These are phyloP conservation scores for Pseudonectria buxi DNA, from an alignment of 2,329 filamentous ascomycete genomes.

Conservation along the genomic window DNA sequence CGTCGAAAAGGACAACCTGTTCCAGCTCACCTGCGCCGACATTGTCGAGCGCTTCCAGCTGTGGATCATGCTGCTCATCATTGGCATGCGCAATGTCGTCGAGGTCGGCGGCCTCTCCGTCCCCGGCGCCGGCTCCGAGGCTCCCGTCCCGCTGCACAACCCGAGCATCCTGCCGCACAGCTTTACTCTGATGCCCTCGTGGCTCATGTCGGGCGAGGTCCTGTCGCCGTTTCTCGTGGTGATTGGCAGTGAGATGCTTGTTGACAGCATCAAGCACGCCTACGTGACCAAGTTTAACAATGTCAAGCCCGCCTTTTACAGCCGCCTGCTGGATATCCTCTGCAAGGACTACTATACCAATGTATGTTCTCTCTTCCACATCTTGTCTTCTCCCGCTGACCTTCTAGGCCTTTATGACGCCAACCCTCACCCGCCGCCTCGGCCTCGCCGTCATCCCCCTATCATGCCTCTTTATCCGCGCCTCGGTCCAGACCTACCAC, in stretches of 20 bases:
- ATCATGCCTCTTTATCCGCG: conserved; percentile 90
- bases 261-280: conserved; percentile 94
- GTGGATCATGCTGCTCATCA: conserved; percentile 95
- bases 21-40: conserved; percentile 93
- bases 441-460: conserved; percentile 88
- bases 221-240: conserved; percentile 91
- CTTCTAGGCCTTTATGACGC: conserved; percentile 73
- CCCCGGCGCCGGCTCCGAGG: conserved; percentile 45
- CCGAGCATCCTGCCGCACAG: conserved; percentile 79
- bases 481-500: conserved; percentile 91
- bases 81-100: conserved; percentile 91
- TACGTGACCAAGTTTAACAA: conserved; percentile 99
- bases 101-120: conserved; percentile 82
- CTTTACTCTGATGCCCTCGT: conserved; percentile 82
- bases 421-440: conserved; percentile 81
- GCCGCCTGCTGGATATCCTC: conserved; percentile 82
- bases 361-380: conserved; percentile 38
- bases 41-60: conserved; percentile 96
- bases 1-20: conserved; percentile 95
- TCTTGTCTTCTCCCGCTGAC: conserved; percentile 3
- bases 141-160: conserved; percentile 53
- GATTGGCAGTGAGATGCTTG: conserved; percentile 90
- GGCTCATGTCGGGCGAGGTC: conserved; percentile 72
- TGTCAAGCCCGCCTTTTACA: conserved; percentile 83
- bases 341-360: conserved; percentile 98